A percentile compares a stretch with the other conserved stretches of the same genome.
Conservation (phyloP, 345 rosid species). For the Conringia planisiliqua region DNA sequence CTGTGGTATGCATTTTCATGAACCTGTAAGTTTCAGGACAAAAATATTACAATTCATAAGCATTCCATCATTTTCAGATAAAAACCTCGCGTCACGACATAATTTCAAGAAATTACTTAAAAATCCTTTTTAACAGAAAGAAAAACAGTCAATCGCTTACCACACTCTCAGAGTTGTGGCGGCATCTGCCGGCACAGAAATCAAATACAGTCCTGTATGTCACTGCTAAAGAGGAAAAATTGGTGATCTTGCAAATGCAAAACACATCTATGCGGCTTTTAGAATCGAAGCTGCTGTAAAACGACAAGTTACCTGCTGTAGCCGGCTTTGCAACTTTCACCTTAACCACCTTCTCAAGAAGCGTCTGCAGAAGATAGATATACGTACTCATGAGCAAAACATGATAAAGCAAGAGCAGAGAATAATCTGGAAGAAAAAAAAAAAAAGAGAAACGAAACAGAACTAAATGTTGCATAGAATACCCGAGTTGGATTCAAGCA, state of each 20-base stretch:
- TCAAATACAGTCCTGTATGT: slow-evolving; percentile 73
- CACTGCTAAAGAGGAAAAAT: slow-evolving; percentile 40
- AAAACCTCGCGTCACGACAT: background rate
- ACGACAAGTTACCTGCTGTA: slow-evolving; percentile 60
- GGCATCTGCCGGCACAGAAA: slow-evolving; percentile 93
- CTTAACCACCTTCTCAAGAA: slow-evolving; percentile 49
- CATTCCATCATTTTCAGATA: background rate
- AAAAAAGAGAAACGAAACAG: background rate
- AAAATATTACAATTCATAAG: background rate
- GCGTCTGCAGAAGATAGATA: slow-evolving; percentile 47
- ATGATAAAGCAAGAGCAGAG: slow-evolving; percentile 14
- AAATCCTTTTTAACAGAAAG: background rate
- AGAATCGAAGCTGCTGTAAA: background rate
- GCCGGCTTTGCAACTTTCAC: slow-evolving; percentile 76
- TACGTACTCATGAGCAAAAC: slow-evolving; percentile 10
- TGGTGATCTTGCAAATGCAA: background rate
- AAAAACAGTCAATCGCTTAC: slow-evolving; percentile 40
- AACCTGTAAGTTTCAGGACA: slow-evolving; percentile 49
- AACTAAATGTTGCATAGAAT: slow-evolving; percentile 19
- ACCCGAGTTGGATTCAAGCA: slow-evolving; percentile 76
- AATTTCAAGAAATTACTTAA: background rate
- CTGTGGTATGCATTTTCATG: slow-evolving; percentile 94
- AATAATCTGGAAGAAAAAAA: background rate
- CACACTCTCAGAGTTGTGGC: slow-evolving; percentile 94
- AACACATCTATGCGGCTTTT: background rate